These are phyloP conservation scores for Haemoproteus tartakovskyi DNA, from an alignment of 169 alveolate species.

Conservation along the genomic window DNA sequence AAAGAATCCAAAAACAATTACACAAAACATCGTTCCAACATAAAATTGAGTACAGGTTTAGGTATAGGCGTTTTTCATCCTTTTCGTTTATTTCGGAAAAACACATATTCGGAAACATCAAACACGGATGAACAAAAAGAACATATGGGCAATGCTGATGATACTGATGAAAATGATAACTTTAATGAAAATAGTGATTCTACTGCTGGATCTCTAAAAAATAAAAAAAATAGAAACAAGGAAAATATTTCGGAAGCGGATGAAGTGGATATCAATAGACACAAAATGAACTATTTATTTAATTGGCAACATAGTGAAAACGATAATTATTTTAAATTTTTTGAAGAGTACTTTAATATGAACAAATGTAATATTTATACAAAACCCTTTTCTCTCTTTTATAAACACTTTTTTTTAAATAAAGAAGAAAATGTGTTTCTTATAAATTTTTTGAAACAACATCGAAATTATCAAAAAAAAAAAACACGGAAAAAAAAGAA, in stretches of 20 bases:
- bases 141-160: not conserved
- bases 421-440: conserved; percentile 28
- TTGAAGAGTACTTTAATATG: conserved; percentile 57
- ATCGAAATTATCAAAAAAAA: not conserved
- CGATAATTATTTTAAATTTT: conserved; percentile 6
- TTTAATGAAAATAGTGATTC: not conserved
- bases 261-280: no score
- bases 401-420: conserved; percentile 21
- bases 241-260: no score
- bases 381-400: conserved; percentile 32
- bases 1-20: conserved; percentile 26
- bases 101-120: no score
- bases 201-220: no score
- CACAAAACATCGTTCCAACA: no score
- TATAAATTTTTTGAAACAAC: not conserved
- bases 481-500: not conserved
- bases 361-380: conserved; percentile 31
- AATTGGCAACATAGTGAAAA: not conserved
- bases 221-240: no score
- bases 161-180: not conserved
- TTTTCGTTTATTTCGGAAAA: no score
- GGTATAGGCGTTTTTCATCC: no score
- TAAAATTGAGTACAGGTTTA: no score
- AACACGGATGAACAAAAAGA: no score
- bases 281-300: no score